Evolutionary conservation across 169 alveolate genomes (phyloP).

Genomic region (Cytauxzoon felis): DNA sequence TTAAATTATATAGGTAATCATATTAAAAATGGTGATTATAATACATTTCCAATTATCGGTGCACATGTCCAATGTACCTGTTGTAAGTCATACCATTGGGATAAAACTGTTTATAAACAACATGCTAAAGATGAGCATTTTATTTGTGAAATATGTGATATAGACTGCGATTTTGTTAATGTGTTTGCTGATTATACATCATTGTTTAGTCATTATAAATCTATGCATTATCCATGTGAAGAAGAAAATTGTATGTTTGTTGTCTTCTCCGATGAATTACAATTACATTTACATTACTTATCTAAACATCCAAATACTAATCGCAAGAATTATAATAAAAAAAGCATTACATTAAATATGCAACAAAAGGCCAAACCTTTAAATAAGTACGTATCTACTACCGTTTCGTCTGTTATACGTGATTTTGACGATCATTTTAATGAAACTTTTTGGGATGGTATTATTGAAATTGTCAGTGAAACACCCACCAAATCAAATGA

Average conservation of each 20-base stretch:
- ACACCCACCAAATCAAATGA: too few relatives aligned
- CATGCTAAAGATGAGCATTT: slow-evolving; percentile 61
- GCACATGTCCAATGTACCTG: slow-evolving; percentile 53
- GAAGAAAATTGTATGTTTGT: slow-evolving; percentile 59
- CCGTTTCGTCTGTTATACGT: too few relatives aligned
- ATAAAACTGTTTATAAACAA: slow-evolving; percentile 32
- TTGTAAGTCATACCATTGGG: slow-evolving; percentile 47
- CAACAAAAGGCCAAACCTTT: too few relatives aligned
- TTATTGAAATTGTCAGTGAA: slow-evolving; percentile 1
- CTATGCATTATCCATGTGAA: slow-evolving; percentile 60
- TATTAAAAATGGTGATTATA: slow-evolving; percentile 40
- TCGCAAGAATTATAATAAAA: not conserved
- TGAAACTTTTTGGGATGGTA: slow-evolving; percentile 12
- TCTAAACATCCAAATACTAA: slow-evolving; percentile 44
- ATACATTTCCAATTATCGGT: slow-evolving; percentile 28
- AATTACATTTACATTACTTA: slow-evolving; percentile 57
- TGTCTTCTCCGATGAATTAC: slow-evolving; percentile 51
- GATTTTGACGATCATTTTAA: not conserved
- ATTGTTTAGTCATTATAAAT: slow-evolving; percentile 37
- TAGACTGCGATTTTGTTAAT: slow-evolving; percentile 8
- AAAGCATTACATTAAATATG: too few relatives aligned
- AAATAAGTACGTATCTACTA: too few relatives aligned
- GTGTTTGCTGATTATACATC: slow-evolving; percentile 44
- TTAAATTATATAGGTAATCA: slow-evolving; percentile 15
- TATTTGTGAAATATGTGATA: slow-evolving; percentile 47